Evolutionary conservation across 306 rosid species (phyloP).

Genomic region (Amphicarpaea edgeworthii): DNA sequence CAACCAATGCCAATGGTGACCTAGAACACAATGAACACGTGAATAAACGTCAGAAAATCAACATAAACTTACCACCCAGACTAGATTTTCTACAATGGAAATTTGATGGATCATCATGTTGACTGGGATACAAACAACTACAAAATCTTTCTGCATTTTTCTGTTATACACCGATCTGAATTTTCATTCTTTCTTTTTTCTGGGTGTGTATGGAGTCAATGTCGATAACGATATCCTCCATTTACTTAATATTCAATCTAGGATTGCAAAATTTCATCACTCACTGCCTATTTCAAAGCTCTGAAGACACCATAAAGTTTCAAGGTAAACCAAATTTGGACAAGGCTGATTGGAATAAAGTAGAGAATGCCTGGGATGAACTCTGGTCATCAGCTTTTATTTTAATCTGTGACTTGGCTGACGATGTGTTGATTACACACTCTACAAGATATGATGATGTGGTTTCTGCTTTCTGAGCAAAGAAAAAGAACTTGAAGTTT

Average conservation of each 20-base stretch:
- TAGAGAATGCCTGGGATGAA: slow-evolving; percentile 70
- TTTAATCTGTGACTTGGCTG: slow-evolving; percentile 86
- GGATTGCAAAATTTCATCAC: slow-evolving; percentile 41
- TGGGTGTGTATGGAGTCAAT: neutral
- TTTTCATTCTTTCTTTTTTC: neutral
- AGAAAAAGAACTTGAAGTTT: slow-evolving; percentile 93
- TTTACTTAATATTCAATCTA: slow-evolving; percentile 38
- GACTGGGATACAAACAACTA: slow-evolving; percentile 37
- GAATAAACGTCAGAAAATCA: slow-evolving; percentile 35
- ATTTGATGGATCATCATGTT: slow-evolving; percentile 24
- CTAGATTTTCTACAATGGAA: slow-evolving; percentile 42
- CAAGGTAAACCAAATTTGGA: slow-evolving; percentile 75
- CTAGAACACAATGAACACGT: slow-evolving; percentile 27
- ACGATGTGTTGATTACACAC: slow-evolving; percentile 86
- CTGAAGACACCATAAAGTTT: slow-evolving; percentile 44
- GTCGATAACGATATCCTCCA: slow-evolving; percentile 40
- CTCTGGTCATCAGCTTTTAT: slow-evolving; percentile 91
- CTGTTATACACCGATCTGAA: slow-evolving; percentile 37
- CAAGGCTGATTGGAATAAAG: slow-evolving; percentile 87
- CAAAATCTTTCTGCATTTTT: slow-evolving; percentile 49
- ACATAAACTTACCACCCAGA: slow-evolving; percentile 37
- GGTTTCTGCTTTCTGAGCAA: slow-evolving; percentile 88
- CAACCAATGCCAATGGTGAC: slow-evolving; percentile 37
- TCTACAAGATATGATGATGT: slow-evolving; percentile 86
- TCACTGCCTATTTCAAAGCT: slow-evolving; percentile 26